Conservation (phyloP, 495 filamentous ascomycete species). For the Penicillium soppii region DNA sequence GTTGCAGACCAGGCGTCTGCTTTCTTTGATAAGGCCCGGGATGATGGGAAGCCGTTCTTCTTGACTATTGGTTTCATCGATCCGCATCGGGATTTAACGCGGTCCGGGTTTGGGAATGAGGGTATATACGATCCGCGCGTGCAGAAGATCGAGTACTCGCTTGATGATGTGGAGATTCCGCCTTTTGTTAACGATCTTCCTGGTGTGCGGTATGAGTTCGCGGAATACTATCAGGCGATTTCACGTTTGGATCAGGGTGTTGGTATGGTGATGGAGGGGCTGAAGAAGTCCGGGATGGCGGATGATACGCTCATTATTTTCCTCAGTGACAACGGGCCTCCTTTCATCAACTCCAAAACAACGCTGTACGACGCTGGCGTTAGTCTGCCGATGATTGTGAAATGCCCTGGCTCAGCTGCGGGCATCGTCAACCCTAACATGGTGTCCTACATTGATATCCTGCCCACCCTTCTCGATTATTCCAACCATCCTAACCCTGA, state of each 20-base stretch:
- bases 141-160: conserved; percentile 8
- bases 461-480: conserved; percentile 45
- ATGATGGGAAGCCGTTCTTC: conserved; percentile 32
- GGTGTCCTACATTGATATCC: conserved; percentile 45
- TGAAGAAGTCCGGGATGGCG: conserved; percentile 26
- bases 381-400: conserved; percentile 40
- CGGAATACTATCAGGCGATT: conserved; percentile 44
- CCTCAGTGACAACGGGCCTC: conserved; percentile 47
- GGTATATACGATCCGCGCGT: conserved; percentile 18
- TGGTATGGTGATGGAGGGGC: conserved; percentile 35
- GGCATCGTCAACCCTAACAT: conserved; percentile 40
- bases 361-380: conserved; percentile 48
- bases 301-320: conserved; percentile 44
- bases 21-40: conserved; percentile 34
- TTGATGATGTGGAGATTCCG: conserved; percentile 32
- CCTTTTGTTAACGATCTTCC: conserved; percentile 36
- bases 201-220: conserved; percentile 37
- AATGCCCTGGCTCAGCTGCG: conserved; percentile 22
- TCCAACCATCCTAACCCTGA: conserved; percentile 14
- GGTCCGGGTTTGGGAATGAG: conserved; percentile 43
- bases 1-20: conserved; percentile 33
- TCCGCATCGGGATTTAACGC: conserved; percentile 41
- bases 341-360: conserved; percentile 50
- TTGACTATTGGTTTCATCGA: conserved; percentile 45
- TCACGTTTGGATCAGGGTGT: conserved; percentile 41